Conservation (phyloP, 2,329 filamentous ascomycete species). For the Teratosphaeria epicoccoides region DNA sequence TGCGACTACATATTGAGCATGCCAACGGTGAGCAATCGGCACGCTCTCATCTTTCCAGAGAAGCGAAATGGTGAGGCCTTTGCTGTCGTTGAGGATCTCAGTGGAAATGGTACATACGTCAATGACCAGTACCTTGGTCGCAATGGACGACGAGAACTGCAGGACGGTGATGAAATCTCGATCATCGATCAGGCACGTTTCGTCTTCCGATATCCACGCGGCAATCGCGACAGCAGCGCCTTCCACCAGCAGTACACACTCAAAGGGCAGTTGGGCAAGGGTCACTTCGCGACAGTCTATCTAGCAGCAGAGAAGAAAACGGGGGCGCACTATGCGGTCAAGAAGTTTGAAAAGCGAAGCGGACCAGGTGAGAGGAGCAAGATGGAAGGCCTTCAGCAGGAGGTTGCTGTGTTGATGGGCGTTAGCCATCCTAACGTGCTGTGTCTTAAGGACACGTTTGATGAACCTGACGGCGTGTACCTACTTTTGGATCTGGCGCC, state of each 20-base stretch:
- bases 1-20: constrained; percentile 65
- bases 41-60: constrained; percentile 59
- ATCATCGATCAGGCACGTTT: constrained; percentile 78
- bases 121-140: constrained; percentile 85
- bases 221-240: constrained; percentile 56
- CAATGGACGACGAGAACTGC: constrained; percentile 79
- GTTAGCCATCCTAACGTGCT: constrained; percentile 89
- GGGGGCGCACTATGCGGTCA: constrained; percentile 79
- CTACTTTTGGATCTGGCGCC: constrained; percentile 81
- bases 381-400: constrained; percentile 79
- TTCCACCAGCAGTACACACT: constrained; percentile 83
- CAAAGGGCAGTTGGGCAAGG: constrained; percentile 78
- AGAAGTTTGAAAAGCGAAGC: constrained; percentile 79
- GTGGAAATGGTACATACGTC: constrained; percentile 91
- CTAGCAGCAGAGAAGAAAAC: constrained; percentile 77
- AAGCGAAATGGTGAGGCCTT: constrained; percentile 47
- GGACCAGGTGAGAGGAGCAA: constrained; percentile 76
- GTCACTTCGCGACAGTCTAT: constrained; percentile 90
- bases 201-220: constrained; percentile 77
- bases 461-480: constrained; percentile 83
- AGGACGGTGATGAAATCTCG: constrained; percentile 83
- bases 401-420: constrained; percentile 94
- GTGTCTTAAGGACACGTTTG: constrained; percentile 89
- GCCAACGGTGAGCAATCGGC: constrained; percentile 76
- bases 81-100: constrained; percentile 83